These are phyloP conservation scores for Neonectria magnoliae DNA, from an alignment of 2,329 filamentous ascomycete species.

Conservation along the genomic window DNA sequence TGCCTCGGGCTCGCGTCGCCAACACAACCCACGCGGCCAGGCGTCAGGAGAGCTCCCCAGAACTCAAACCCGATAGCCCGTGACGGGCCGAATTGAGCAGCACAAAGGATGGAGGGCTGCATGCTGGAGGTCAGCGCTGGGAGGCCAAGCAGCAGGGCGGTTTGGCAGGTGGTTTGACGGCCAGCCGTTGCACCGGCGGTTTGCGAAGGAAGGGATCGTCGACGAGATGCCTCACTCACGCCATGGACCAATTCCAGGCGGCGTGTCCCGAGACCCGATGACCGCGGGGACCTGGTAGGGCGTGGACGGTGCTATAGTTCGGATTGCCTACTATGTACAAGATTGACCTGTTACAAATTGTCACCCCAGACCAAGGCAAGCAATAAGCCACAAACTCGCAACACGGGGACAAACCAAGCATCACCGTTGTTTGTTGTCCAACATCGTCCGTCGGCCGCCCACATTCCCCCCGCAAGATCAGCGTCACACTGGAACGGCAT, in stretches of 20 bases:
- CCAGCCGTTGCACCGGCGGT: constrained; percentile 10
- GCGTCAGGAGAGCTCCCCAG: background rate
- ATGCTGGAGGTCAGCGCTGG: background rate
- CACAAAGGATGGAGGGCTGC: background rate
- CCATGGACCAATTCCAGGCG: constrained; percentile 11
- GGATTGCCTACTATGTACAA: background rate
- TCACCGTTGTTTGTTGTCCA: background rate
- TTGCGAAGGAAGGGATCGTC: constrained; percentile 11
- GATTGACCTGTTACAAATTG: background rate
- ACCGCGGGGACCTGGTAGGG: background rate
- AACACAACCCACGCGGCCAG: background rate
- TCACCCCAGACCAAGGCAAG: background rate
- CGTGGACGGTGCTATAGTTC: background rate
- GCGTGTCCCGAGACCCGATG: constrained; percentile 3
- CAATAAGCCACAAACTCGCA: background rate
- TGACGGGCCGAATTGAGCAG: background rate
- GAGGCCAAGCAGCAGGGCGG: background rate
- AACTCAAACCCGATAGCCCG: background rate
- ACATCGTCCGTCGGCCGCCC: background rate
- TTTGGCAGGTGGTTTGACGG: background rate
- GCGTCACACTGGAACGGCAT: constrained; percentile 7
- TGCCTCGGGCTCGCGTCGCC: background rate
- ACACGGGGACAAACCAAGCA: background rate
- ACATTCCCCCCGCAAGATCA: constrained; percentile 29
- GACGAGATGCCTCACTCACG: background rate